Evolutionary conservation across 2,329 filamentous ascomycete genomes (phyloP), one percentile per base, ranked within the genome.

Genomic region (Fusarium tricinctum): DNA sequence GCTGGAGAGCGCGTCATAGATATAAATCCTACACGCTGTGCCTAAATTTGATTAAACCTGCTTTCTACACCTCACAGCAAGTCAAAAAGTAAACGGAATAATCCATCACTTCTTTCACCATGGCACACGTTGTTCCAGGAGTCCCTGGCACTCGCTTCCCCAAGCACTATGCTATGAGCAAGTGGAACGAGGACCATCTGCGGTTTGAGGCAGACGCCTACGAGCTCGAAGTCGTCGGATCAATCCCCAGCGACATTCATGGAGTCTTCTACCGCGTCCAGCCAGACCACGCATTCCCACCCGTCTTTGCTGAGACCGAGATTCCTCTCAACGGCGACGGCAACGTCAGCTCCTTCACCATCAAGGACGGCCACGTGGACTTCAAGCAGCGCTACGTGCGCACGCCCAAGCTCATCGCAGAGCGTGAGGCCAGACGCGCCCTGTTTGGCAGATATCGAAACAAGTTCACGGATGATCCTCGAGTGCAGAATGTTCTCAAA

Each of bases 321-420:
- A 53, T 59, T 33, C 48, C 56, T n/a, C 43, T 59, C 26, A 59
- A 59, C 15, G 56, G 56, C 20, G 56, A 59, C 26, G 56, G 56
- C 7, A 53, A 53, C 8, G 56, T 59, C 28, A 53, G 48, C 48
- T 59, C 56, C 13, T 59, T 59, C 43, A 33, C 33, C 43, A 59
- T 59, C 33, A 59, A 59, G 48, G 43, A 59, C 15, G 56, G 56
- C 2, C 56, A 59, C 19, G 49, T 59, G 13, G 56, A 59, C 56
- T 59, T 59, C 43, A 59, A 59, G 56, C 56, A 59, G 15, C 56
- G 56, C 30, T 59, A 59, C 42, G 56, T 59, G 20, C 48, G 44
- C 39, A 59, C 56, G 13, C 48, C 48, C n/a, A 59, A 59, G 42
- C 56, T 59, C 19, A 54, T 53, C 19, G 56, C 48, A 17, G 56